phyloP scores from a whole-genome alignment of 352 stramenopile genomes.

The Pythium aristosporum region DNA sequence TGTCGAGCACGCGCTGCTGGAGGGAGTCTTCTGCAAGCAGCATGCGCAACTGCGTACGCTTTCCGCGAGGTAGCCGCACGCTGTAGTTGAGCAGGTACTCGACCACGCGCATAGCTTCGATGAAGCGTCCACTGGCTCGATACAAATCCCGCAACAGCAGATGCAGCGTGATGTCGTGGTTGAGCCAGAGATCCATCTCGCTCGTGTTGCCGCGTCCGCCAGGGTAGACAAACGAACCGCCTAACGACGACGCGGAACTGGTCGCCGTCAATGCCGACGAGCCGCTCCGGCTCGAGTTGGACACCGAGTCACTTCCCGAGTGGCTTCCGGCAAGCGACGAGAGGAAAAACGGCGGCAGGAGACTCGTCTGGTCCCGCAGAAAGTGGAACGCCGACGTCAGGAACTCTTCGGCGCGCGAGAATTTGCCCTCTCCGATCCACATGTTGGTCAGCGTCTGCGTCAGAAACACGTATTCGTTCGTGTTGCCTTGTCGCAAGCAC shows the following conservation, averaged over 20 bases:
- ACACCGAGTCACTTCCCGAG: constrained; percentile 31
- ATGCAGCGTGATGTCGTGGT: constrained; percentile 84
- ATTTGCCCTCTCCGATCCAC: constrained; percentile 78
- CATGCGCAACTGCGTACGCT: constrained; percentile 79
- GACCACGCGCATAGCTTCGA: constrained; percentile 77
- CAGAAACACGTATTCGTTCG: constrained; percentile 85
- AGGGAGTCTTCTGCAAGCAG: constrained; percentile 74
- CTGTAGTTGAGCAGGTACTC: constrained; percentile 81
- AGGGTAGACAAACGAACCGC: constrained; percentile 50
- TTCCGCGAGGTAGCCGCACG: constrained; percentile 63
- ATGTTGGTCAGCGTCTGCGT: constrained; percentile 77
- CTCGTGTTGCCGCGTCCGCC: constrained; percentile 53
- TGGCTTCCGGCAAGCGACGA: constrained; percentile 49
- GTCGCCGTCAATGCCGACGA: constrained; percentile 74
- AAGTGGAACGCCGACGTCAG: constrained; percentile 62
- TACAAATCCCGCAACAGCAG: constrained; percentile 79
- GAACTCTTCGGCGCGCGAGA: constrained; percentile 70
- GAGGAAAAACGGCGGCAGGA: constrained; percentile 66
- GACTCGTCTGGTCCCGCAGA: constrained; percentile 62
- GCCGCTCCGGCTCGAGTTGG: constrained; percentile 52
- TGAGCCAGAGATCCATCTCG: constrained; percentile 78
- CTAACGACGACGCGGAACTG: constrained; percentile 68
- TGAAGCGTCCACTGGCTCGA: constrained; percentile 67
- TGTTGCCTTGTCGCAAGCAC: constrained; percentile 72
- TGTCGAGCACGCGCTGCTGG: constrained; percentile 74